Evolutionary conservation across 1,284 basidiomycete species (phyloP).

Genomic region (Agroathelia rolfsii): DNA sequence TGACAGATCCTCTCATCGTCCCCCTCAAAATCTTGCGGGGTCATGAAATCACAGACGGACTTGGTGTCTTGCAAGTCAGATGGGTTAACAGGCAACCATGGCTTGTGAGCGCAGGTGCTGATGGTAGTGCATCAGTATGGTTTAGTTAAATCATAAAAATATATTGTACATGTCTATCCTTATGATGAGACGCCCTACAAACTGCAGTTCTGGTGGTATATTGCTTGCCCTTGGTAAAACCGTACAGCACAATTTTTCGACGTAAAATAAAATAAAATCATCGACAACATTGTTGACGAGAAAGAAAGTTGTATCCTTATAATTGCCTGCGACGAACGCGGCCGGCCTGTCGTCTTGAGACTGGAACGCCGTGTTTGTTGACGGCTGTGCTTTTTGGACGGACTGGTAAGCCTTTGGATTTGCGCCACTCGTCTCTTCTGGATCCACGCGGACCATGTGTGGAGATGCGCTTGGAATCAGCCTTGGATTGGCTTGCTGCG

Average conservation of each 20-base stretch:
- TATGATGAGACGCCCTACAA: too few relatives aligned
- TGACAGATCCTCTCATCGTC: conserved; percentile 94
- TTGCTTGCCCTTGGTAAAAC: too few relatives aligned
- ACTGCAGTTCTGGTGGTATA: too few relatives aligned
- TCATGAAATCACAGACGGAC: conserved; percentile 73
- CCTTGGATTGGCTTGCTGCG: conserved; percentile 13
- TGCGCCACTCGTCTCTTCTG: conserved; percentile 64
- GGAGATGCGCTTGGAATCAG: conserved; percentile 38
- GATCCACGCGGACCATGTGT: conserved; percentile 68
- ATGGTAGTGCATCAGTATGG: conserved; percentile 87
- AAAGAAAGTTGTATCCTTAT: neutral
- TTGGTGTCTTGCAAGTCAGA: conserved; percentile 85
- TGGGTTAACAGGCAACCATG: conserved; percentile 92
- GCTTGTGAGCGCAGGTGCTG: conserved; percentile 89
- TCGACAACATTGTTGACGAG: neutral
- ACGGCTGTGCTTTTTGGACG: conserved; percentile 40
- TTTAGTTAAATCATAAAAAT: conserved; percentile 56
- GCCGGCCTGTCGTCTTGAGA: conserved; percentile 54
- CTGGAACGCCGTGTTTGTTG: conserved; percentile 56
- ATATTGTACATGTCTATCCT: too few relatives aligned
- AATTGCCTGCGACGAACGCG: conserved; percentile 60
- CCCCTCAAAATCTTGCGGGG: conserved; percentile 94
- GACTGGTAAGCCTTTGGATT: conserved; percentile 56
- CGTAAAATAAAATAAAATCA: too few relatives aligned
- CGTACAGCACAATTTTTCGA: too few relatives aligned